Conservation (phyloP, 495 filamentous ascomycete species). For the Tuber microsphaerosporum region DNA sequence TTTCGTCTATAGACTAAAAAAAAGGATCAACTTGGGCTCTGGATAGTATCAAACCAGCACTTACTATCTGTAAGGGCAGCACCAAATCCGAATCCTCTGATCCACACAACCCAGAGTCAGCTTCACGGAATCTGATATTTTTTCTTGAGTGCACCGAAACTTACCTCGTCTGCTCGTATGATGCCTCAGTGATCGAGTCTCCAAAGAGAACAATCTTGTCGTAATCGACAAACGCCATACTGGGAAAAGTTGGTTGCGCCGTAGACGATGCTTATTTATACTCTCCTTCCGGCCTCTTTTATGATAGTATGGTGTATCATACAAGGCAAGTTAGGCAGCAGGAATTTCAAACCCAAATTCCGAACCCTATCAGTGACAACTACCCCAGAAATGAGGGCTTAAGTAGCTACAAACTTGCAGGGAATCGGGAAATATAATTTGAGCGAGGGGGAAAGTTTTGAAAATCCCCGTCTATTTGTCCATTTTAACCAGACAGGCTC, state of each 20-base stretch:
- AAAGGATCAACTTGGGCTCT: neutral
- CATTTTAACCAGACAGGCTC: neutral
- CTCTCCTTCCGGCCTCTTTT: neutral
- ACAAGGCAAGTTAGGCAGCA: neutral
- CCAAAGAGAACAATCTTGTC: slow-evolving; percentile 41
- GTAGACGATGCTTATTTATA: neutral
- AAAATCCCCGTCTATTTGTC: neutral
- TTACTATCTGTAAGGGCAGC: slow-evolving; percentile 35
- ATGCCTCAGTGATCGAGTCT: slow-evolving; percentile 38
- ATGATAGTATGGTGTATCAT: neutral
- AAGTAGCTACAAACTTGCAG: neutral
- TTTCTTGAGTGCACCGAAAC: neutral
- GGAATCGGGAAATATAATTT: no score
- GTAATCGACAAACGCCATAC: slow-evolving; percentile 39
- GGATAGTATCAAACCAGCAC: neutral
- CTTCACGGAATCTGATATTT: neutral
- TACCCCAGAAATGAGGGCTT: neutral
- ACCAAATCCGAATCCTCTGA: slow-evolving; percentile 37
- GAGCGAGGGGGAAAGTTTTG: no score
- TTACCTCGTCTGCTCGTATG: slow-evolving; percentile 36
- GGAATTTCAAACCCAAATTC: neutral
- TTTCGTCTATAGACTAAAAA: slow-evolving; percentile 54
- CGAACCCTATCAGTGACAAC: neutral
- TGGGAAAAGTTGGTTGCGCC: neutral
- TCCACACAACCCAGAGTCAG: slow-evolving; percentile 7